Conservation (phyloP, 495 filamentous ascomycete species). For the Tetracladium marchalianum region DNA sequence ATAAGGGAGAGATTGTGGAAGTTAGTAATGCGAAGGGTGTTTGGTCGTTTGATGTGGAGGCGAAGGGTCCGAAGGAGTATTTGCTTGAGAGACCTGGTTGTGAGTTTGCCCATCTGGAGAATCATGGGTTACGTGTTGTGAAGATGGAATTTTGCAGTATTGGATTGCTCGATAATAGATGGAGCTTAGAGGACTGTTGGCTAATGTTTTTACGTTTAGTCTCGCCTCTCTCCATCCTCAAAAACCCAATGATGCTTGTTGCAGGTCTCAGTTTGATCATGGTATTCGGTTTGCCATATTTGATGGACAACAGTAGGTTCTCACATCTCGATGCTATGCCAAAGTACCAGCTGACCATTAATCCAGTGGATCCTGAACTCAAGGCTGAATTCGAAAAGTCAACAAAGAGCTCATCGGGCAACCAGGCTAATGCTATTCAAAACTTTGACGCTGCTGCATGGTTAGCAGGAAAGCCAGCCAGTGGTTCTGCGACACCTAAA, state of each 20-base stretch:
- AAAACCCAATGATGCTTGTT: slow-evolving; percentile 92
- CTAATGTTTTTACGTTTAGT: slow-evolving; percentile 26
- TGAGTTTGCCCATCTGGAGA: slow-evolving; percentile 33
- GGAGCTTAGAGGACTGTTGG: neutral
- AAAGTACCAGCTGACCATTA: neutral
- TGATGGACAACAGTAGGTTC: slow-evolving; percentile 88
- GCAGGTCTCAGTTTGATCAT: slow-evolving; percentile 68
- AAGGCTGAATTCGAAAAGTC: slow-evolving; percentile 85
- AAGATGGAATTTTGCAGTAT: neutral
- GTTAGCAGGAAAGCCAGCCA: slow-evolving; percentile 47
- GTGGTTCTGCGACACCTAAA: slow-evolving; percentile 19
- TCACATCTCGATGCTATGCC: neutral
- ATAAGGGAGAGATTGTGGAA: slow-evolving; percentile 55
- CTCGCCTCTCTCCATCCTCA: slow-evolving; percentile 59
- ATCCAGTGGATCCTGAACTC: slow-evolving; percentile 87
- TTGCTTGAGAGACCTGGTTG: slow-evolving; percentile 64
- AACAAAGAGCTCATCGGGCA: slow-evolving; percentile 54
- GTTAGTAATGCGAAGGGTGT: slow-evolving; percentile 12
- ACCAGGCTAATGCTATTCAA: slow-evolving; percentile 38
- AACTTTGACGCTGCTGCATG: slow-evolving; percentile 83
- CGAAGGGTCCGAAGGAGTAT: slow-evolving; percentile 55
- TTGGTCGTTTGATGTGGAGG: slow-evolving; percentile 46
- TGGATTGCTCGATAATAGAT: neutral
- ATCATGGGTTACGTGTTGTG: neutral
- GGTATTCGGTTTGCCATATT: slow-evolving; percentile 83